Percentiles rank a stretch among this genome's conserved stretches.
phyloP scores from a whole-genome alignment of 495 filamentous ascomycete genomes.

The Hyphodiscus hymeniophilus region DNA sequence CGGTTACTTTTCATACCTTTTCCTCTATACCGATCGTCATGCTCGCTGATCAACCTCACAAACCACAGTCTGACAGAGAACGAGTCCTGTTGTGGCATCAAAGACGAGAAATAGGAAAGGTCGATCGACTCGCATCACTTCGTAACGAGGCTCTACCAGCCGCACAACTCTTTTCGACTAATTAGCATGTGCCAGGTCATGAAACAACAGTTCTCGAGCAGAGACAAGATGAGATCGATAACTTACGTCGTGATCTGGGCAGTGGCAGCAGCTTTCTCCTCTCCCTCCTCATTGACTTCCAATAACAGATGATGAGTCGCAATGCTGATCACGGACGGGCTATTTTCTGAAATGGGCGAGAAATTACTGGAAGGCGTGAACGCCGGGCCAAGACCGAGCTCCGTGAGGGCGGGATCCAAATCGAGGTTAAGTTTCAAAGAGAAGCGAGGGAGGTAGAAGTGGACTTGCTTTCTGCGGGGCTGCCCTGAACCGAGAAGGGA shows the following conservation, averaged over 20 bases:
- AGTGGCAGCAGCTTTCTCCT: conserved; percentile 3
- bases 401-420: background rate
- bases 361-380: background rate
- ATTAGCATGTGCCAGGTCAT: background rate
- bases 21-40: too few relatives aligned
- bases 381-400: conserved; percentile 1
- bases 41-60: too few relatives aligned
- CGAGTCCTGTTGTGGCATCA: background rate
- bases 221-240: background rate
- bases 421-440: background rate
- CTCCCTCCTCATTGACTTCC: conserved; percentile 6
- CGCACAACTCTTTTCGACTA: background rate
- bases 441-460: conserved; percentile 4
- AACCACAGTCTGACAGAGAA: background rate
- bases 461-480: background rate
- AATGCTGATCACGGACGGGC: conserved; percentile 2
- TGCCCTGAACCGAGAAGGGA: background rate
- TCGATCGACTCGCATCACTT: conserved; percentile 1
- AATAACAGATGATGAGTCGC: conserved; percentile 2
- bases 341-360: background rate
- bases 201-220: background rate
- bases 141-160: too few relatives aligned
- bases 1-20: too few relatives aligned
- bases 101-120: conserved; percentile 3
- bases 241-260: background rate